Evolutionary conservation across 2,329 filamentous ascomycete genomes (phyloP), one percentile per base, ranked within the genome.

Genomic region (Fusarium udum): DNA sequence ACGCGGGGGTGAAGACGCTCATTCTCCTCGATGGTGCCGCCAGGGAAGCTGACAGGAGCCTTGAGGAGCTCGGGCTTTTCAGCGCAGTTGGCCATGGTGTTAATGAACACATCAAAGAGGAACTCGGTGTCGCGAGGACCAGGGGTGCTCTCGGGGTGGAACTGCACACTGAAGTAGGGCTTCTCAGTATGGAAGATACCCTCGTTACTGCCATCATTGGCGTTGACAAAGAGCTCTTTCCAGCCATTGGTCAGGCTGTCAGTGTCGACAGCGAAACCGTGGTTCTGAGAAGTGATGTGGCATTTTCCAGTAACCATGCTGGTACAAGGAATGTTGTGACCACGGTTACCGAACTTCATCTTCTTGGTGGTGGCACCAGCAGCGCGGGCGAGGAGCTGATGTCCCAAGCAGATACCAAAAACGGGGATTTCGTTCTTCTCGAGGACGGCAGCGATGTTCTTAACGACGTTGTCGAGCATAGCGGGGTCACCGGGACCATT

Each of bases 291-390:
- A 45, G 96, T 99, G 81, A 99, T 99, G 85, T 99, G 95, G 83
- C 96, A 99, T 85, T 95, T 95, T 77, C 96, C 96, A 49, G 95
- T 97, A 75, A 98, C 87, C 89, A 97, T 89, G 85, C 93, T 98
- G 16, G 95, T 98, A 87, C 95, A 98, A 49, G 96, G 96, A 79
- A 99, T 98, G 85, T 99, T 99, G 87, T 97, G 94, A 48, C 95
- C 96, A 79, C 96, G 94, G 86, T 99, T 99, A 85, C 96, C 96
- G 79, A 98, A 99, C 88, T 98, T 98, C 94, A 99, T 97, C 88
- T 99, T 99, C 79, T 89, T 84, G 1, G 96, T 98, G 52, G 87
- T 87, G 52, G 95, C 95, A 62, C 95, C 95, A 37, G 95, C 91
- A 65, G 95, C 95, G 77, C 95, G 90, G 61, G 95, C 95, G 59